These are phyloP conservation scores for Chenopodium berlandieri DNA, from an alignment of 148 eudicot species.

Conservation along the genomic window DNA sequence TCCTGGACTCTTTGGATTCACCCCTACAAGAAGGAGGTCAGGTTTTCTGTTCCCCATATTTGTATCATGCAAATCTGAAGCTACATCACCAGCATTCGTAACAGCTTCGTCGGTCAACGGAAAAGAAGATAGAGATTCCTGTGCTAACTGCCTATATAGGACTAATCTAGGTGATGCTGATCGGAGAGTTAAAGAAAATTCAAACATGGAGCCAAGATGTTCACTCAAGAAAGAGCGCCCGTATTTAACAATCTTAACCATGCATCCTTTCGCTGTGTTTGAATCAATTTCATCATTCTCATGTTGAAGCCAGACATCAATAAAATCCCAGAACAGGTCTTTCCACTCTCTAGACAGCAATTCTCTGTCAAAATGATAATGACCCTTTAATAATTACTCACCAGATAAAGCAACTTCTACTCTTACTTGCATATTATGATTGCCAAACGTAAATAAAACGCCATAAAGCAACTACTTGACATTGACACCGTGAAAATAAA, in stretches of 20 bases:
- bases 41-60: constrained; percentile 25
- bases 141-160: constrained; percentile 81
- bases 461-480: background rate
- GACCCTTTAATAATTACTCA: background rate
- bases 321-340: constrained; percentile 85
- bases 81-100: constrained; percentile 33
- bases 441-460: background rate
- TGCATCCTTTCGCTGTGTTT: constrained; percentile 67
- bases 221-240: constrained; percentile 69
- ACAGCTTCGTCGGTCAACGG: constrained; percentile 62
- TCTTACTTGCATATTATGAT: background rate
- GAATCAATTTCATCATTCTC: constrained; percentile 40
- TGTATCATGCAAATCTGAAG: constrained; percentile 29
- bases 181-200: constrained; percentile 82
- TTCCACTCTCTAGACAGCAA: constrained; percentile 84
- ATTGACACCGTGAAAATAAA: background rate
- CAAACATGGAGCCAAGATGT: constrained; percentile 71
- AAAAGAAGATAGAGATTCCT: constrained; percentile 93
- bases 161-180: constrained; percentile 93
- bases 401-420: background rate
- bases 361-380: constrained; percentile 54
- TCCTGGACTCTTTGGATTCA: constrained; percentile 59
- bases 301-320: constrained; percentile 64
- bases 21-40: constrained; percentile 54
- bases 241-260: constrained; percentile 53